phyloP scores from a whole-genome alignment of 2,329 filamentous ascomycete species.

The Rutstroemia sp. region DNA sequence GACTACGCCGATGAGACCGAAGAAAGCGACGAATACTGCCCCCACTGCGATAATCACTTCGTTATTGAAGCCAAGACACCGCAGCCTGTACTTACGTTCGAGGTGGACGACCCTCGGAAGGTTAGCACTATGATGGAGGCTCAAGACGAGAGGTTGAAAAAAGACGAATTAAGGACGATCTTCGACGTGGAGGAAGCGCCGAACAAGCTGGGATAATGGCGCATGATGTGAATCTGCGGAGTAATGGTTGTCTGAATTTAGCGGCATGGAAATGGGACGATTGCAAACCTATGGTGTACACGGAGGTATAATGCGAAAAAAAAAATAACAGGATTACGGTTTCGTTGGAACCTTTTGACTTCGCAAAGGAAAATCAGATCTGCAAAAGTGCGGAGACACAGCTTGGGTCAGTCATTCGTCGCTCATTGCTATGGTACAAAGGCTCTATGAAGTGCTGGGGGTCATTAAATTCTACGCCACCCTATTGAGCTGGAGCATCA shows the following conservation, averaged over 20 bases:
- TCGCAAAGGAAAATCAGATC: too few relatives aligned
- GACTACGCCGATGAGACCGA: constrained; percentile 79
- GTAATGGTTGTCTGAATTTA: constrained; percentile 23
- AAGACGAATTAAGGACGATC: constrained; percentile 52
- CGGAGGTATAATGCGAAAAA: constrained; percentile 1
- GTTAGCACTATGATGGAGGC: constrained; percentile 72
- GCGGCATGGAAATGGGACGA: constrained; percentile 18
- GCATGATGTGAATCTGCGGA: neutral
- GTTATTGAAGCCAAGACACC: constrained; percentile 83
- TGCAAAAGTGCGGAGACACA: neutral
- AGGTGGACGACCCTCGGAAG: constrained; percentile 82
- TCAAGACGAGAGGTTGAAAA: constrained; percentile 72
- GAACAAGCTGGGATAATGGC: constrained; percentile 62
- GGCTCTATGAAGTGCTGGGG: constrained; percentile 22
- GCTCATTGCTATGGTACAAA: constrained; percentile 31
- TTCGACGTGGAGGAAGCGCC: constrained; percentile 72
- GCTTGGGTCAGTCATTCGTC: constrained; percentile 16
- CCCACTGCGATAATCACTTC: constrained; percentile 98
- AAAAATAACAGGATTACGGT: too few relatives aligned
- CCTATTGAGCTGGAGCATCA: constrained; percentile 25
- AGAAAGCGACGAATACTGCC: constrained; percentile 97
- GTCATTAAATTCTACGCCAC: constrained; percentile 11
- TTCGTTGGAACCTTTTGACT: too few relatives aligned
- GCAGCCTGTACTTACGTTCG: constrained; percentile 74
- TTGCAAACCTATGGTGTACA: neutral